Conservation (phyloP, 192 early-diverging fungal genomes). For the Backusella tarrabulga region DNA sequence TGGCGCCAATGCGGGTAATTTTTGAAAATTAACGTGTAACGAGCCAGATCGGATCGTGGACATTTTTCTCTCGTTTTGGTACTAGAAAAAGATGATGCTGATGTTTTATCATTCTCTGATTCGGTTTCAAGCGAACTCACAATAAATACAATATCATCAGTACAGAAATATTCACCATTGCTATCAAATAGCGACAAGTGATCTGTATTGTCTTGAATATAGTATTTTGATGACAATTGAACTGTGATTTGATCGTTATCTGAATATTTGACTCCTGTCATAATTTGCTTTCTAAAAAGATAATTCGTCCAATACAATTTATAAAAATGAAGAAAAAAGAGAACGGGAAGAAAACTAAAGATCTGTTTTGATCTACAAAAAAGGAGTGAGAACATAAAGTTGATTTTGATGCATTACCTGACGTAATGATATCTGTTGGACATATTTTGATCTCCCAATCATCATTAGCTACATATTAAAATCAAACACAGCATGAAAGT, state of each 20-base stretch:
- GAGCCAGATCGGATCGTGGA: not conserved
- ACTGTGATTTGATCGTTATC: not conserved
- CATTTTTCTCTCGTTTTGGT: not conserved
- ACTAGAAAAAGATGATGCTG: not conserved
- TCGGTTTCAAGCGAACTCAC: not conserved
- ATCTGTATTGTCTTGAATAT: not conserved
- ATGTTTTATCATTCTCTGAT: not conserved
- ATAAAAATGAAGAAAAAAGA: too few species aligned
- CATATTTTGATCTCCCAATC: not conserved
- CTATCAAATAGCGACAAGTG: not conserved
- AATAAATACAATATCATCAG: not conserved
- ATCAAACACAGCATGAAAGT: not conserved
- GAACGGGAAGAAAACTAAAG: too few species aligned
- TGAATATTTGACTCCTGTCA: not conserved
- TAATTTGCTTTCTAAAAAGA: not conserved
- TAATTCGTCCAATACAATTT: too few species aligned
- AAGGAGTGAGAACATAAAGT: not conserved
- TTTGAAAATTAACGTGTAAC: slow-evolving; percentile 5
- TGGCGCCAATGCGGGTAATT: slow-evolving; percentile 23
- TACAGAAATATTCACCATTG: not conserved
- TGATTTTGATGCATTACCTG: not conserved
- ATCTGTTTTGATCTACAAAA: not conserved
- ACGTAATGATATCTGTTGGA: not conserved
- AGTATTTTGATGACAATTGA: not conserved
- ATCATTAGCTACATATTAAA: not conserved